phyloP scores from a whole-genome alignment of 345 rosid species.

The Citrus sinensis region DNA sequence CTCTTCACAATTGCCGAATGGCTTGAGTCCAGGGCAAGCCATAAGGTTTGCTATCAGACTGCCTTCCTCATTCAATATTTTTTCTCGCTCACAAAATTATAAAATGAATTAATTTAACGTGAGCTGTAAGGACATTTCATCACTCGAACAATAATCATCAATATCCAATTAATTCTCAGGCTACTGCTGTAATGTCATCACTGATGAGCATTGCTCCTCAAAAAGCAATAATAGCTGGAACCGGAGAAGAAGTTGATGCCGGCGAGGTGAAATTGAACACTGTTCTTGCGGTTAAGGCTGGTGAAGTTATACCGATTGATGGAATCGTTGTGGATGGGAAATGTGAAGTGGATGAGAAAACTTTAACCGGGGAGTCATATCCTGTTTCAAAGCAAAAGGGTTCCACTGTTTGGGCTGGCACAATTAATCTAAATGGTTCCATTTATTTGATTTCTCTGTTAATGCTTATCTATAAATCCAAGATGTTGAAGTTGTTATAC shows the following conservation, averaged over 20 bases:
- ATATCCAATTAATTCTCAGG: slow-evolving; percentile 39
- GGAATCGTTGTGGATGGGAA: slow-evolving; percentile 83
- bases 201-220: slow-evolving; percentile 82
- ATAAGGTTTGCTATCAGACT: slow-evolving; percentile 49
- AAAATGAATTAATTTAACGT: too few relatives aligned
- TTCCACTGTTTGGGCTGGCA: slow-evolving; percentile 87
- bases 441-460: neutral
- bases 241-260: slow-evolving; percentile 74
- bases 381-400: slow-evolving; percentile 73
- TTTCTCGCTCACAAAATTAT: neutral
- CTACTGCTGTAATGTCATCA: slow-evolving; percentile 76
- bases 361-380: slow-evolving; percentile 84
- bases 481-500: neutral
- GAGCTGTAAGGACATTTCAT: neutral
- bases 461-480: neutral
- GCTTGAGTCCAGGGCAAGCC: slow-evolving; percentile 90
- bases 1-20: slow-evolving; percentile 80
- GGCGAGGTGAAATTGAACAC: slow-evolving; percentile 71
- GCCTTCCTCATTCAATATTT: neutral
- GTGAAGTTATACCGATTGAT: slow-evolving; percentile 87
- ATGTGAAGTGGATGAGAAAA: slow-evolving; percentile 89
- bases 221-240: slow-evolving; percentile 76
- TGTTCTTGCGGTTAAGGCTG: slow-evolving; percentile 71
- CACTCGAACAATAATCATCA: neutral
- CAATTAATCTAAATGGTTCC: slow-evolving; percentile 77